These are phyloP conservation scores for Gyrodon lividus DNA, from an alignment of 768 basidiomycete genomes.

Conservation along the genomic window DNA sequence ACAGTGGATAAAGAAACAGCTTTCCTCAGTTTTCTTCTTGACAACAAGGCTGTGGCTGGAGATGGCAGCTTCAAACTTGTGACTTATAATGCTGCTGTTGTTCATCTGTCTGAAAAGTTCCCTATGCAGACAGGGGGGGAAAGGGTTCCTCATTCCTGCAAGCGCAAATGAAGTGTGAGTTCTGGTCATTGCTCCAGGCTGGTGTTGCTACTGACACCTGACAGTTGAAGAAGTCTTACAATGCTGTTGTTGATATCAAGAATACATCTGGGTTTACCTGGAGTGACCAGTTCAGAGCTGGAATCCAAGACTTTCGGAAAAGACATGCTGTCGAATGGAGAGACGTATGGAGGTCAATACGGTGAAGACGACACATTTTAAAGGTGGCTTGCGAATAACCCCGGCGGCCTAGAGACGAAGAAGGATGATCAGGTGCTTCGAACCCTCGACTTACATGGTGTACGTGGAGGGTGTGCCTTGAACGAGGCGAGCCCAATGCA, in stretches of 20 bases:
- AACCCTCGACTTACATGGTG: too few species aligned
- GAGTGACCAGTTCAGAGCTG: slow-evolving; percentile 17
- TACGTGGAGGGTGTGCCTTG: too few species aligned
- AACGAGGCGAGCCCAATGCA: too few species aligned
- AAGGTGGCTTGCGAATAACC: too few species aligned
- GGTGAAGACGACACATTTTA: too few species aligned
- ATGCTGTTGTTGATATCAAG: slow-evolving; percentile 19
- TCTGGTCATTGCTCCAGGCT: neutral
- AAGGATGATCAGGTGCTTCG: too few species aligned
- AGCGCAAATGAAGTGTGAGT: slow-evolving; percentile 20
- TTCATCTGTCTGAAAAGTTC: neutral
- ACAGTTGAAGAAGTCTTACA: slow-evolving; percentile 12
- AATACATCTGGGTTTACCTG: slow-evolving; percentile 26
- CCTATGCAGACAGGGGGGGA: slow-evolving; percentile 10
- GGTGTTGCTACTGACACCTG: neutral
- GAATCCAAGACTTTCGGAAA: too few species aligned
- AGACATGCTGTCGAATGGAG: too few species aligned
- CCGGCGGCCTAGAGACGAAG: too few species aligned
- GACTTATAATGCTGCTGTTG: slow-evolving; percentile 12
- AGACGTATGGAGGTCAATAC: too few species aligned
- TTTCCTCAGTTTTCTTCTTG: slow-evolving; percentile 12
- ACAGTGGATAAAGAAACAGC: slow-evolving; percentile 9
- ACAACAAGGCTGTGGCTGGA: slow-evolving; percentile 14
- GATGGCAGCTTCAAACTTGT: slow-evolving; percentile 24
- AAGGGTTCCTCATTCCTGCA: slow-evolving; percentile 17